Evolutionary conservation across 768 basidiomycete genomes (phyloP).

Genomic region (Rhizopogon vesiculosus): DNA sequence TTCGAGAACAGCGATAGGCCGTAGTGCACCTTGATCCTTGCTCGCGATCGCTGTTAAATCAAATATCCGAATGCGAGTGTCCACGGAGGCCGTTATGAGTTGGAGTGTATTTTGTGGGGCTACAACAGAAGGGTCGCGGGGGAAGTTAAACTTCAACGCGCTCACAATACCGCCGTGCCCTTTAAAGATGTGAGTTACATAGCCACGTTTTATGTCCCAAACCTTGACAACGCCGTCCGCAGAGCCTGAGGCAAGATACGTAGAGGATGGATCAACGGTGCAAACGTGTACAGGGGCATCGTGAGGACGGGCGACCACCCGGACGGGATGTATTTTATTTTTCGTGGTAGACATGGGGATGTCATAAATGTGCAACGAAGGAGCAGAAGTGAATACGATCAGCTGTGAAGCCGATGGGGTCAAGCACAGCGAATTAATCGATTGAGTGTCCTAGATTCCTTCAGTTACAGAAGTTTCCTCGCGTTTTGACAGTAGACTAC

Average conservation of each 20-base stretch:
- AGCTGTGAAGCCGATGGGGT: conserved; percentile 73
- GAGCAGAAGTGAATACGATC: conserved; percentile 74
- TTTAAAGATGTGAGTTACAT: conserved; percentile 90
- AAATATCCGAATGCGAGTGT: conserved; percentile 90
- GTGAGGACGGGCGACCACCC: conserved; percentile 80
- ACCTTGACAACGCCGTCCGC: conserved; percentile 97
- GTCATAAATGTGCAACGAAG: conserved; percentile 80
- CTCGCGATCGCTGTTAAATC: conserved; percentile 69
- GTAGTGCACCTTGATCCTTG: conserved; percentile 48
- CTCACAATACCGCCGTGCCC: conserved; percentile 98
- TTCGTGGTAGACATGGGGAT: conserved; percentile 49
- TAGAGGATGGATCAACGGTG: conserved; percentile 77
- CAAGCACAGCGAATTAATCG: conserved; percentile 80
- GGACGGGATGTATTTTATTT: conserved; percentile 60
- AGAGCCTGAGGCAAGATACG: conserved; percentile 91
- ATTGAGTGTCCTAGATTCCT: conserved; percentile 67
- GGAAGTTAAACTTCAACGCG: conserved; percentile 82
- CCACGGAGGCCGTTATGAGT: conserved; percentile 87
- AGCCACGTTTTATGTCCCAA: conserved; percentile 86
- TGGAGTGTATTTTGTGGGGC: conserved; percentile 55
- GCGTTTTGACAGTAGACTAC: conserved; percentile 26
- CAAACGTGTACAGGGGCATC: conserved; percentile 93
- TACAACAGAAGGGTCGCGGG: conserved; percentile 50
- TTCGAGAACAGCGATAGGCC: conserved; percentile 80
- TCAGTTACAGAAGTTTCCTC: not conserved